Percentiles rank a stretch among this genome's conserved stretches.
These are phyloP conservation scores for Peronospora tabacina DNA, from an alignment of 352 stramenopile species.

Conservation along the genomic window DNA sequence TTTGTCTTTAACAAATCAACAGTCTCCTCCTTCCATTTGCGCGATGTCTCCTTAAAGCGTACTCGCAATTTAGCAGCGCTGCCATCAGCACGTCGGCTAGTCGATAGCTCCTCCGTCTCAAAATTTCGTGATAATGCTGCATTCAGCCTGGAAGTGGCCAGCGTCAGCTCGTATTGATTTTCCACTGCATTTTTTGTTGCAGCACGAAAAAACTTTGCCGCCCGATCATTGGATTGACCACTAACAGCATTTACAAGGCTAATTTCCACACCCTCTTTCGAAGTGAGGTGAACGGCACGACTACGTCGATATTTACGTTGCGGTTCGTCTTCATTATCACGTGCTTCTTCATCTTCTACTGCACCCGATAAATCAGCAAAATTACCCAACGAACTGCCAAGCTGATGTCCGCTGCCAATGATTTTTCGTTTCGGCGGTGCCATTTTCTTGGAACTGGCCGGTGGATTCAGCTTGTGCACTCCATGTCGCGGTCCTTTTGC, in stretches of 20 bases:
- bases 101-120: slow-evolving; percentile 40
- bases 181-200: slow-evolving; percentile 70
- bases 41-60: slow-evolving; percentile 68
- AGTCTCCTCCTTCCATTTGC: slow-evolving; percentile 77
- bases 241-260: slow-evolving; percentile 61
- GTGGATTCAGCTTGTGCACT: slow-evolving; percentile 45
- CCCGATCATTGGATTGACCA: slow-evolving; percentile 39
- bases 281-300: slow-evolving; percentile 51
- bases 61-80: slow-evolving; percentile 46
- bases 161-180: slow-evolving; percentile 68
- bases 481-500: slow-evolving; percentile 20
- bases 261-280: slow-evolving; percentile 70
- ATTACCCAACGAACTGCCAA: slow-evolving; percentile 40
- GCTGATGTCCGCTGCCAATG: slow-evolving; percentile 36
- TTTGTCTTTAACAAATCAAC: slow-evolving; percentile 56
- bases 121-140: slow-evolving; percentile 56
- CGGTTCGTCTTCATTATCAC: slow-evolving; percentile 20
- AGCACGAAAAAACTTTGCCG: slow-evolving; percentile 72
- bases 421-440: slow-evolving; percentile 37
- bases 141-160: slow-evolving; percentile 67
- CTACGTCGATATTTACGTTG: slow-evolving; percentile 48
- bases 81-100: slow-evolving; percentile 16
- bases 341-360: not conserved
- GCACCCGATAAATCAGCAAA: not conserved
- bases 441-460: slow-evolving; percentile 16